phyloP scores from a whole-genome alignment of 202 grass and related monocot genomes.

The Setaria italica region DNA sequence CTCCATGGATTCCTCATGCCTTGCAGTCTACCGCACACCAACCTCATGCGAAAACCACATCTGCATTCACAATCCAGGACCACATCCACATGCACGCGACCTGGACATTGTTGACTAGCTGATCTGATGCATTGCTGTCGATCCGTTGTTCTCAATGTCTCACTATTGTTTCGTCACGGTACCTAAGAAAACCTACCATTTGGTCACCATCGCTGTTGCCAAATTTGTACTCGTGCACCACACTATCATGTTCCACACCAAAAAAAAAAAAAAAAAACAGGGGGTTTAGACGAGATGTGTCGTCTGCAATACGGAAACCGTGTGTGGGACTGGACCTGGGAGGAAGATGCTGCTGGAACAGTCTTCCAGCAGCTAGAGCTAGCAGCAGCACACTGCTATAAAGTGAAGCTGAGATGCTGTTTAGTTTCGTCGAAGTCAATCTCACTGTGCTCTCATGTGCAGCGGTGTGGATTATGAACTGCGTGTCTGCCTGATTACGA shows the following conservation, averaged over 20 bases:
- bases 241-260: neutral
- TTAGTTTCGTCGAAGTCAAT: neutral
- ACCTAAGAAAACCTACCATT: neutral
- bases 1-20: neutral
- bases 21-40: neutral
- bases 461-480: constrained; percentile 3
- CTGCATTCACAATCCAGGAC: neutral
- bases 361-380: neutral
- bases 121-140: neutral
- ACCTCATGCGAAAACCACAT: constrained; percentile 10
- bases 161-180: neutral
- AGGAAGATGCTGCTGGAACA: neutral
- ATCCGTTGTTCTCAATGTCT: neutral
- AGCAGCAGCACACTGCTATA: neutral
- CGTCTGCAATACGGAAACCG: no score
- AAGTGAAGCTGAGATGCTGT: neutral
- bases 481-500: constrained; percentile 25
- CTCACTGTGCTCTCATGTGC: constrained; percentile 16
- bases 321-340: neutral
- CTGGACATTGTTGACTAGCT: neutral
- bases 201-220: neutral
- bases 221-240: neutral
- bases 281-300: no score
- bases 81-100: neutral
- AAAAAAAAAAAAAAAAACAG: no score